Base-by-base conservation (phyloP, 1,284 basidiomycete species). In the Papiliotrema fonsecae region DNA sequence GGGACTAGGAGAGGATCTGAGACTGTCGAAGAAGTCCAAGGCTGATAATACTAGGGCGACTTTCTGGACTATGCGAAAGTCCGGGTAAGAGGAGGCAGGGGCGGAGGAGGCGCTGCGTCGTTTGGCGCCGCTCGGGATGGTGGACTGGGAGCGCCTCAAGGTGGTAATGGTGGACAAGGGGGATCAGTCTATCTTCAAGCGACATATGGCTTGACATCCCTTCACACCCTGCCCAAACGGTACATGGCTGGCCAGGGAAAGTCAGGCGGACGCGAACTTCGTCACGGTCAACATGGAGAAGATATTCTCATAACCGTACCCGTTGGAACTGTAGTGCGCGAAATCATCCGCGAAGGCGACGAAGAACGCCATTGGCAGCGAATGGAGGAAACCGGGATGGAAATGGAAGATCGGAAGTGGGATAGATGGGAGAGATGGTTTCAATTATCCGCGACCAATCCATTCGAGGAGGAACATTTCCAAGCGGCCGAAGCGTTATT, bases 81-180 rank as follows among this genome's bases (percentile, higher is more conserved):
- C 41, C 22, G 25, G 21, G 41, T 43, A 16, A 16, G 41, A 31
- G 41, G 41, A 89, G 87, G 87, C 39, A 84, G 80, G 64, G 91
- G 90, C 21, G 87, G 89, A 0, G 77, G 88, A 47, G 88, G 89
- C 18, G 87, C 87, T 54, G 84, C 85, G 14, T 86, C 87, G 3
- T 89, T 91, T 59, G 83, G 87, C 61, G 82, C 84, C 51, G 85
- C 87, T 74, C 87, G 85, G 64, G 87, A 79, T 72, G 81, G 81
- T 52, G 80, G 84, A 0, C 81, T 82, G 53, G 89, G 90, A 0
- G 88, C 88, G 0, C 88, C 91, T 0, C 88, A 87, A 10, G 92
- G 92, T 1, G 92, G 91, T 1, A 86, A 87, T 56, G 92, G 93
- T 18, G 92, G 90, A 0, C 79, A 80, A 40, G 93, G 92, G 24